Evolutionary conservation across 805 yeast genomes (phyloP).

Genomic region (Hanseniaspora meyeri): DNA sequence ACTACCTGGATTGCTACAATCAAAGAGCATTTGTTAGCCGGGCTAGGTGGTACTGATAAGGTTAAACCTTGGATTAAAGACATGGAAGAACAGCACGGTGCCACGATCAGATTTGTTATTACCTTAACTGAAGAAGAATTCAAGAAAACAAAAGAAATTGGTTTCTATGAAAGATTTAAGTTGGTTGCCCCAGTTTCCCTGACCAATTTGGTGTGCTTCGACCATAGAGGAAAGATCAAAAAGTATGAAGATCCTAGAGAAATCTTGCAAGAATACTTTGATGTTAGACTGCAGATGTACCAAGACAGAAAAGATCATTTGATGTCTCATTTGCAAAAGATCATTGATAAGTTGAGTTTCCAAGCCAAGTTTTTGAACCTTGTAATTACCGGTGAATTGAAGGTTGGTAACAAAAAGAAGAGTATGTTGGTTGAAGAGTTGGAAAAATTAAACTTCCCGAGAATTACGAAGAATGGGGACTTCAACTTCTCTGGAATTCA

Average conservation of each 20-base stretch:
- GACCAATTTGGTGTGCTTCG: conserved; percentile 92
- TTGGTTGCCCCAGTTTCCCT: conserved; percentile 54
- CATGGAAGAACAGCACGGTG: conserved; percentile 85
- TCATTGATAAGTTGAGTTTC: conserved; percentile 57
- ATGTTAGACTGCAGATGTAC: conserved; percentile 75
- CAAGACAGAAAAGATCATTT: conserved; percentile 80
- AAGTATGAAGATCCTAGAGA: conserved; percentile 66
- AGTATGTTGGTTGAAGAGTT: conserved; percentile 51
- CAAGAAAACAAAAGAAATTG: conserved; percentile 61
- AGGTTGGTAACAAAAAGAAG: conserved; percentile 64
- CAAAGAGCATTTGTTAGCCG: conserved; percentile 70
- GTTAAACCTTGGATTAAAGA: conserved; percentile 79
- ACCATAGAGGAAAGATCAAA: conserved; percentile 74
- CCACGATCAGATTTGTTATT: conserved; percentile 65
- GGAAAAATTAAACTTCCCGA: conserved; percentile 55
- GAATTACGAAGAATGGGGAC: conserved; percentile 56
- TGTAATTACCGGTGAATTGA: conserved; percentile 65
- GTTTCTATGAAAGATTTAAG: conserved; percentile 75
- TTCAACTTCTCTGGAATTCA: conserved; percentile 34
- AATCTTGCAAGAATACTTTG: conserved; percentile 73
- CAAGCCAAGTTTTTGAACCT: conserved; percentile 87
- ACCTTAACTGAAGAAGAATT: conserved; percentile 68
- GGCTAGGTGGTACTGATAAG: conserved; percentile 65
- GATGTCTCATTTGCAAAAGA: conserved; percentile 56
- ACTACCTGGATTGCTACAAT: conserved; percentile 84